These are phyloP conservation scores for Zymoseptoria crescenta DNA, from an alignment of 2,329 filamentous ascomycete genomes.

Conservation along the genomic window DNA sequence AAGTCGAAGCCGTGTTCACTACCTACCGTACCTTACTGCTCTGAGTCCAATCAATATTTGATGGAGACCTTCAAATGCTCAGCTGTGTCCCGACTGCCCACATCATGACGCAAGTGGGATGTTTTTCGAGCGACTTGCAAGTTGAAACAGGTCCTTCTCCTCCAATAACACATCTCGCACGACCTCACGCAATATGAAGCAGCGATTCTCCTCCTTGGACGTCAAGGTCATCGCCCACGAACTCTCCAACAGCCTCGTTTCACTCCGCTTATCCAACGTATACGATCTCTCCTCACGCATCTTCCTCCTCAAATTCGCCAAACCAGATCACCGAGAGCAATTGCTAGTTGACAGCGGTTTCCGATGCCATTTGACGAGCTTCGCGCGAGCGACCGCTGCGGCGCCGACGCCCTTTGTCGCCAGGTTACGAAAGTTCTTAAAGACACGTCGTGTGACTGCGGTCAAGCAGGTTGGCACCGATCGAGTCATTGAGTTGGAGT, in stretches of 20 bases:
- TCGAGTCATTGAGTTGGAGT: conserved; percentile 82
- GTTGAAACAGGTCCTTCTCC: background rate
- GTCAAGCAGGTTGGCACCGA: conserved; percentile 87
- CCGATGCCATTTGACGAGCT: conserved; percentile 87
- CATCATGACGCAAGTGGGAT: background rate
- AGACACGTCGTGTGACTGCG: conserved; percentile 73
- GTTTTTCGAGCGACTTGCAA: background rate
- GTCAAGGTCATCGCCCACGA: conserved; percentile 88
- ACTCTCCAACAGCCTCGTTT: conserved; percentile 67
- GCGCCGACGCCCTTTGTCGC: conserved; percentile 80
- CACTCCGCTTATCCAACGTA: conserved; percentile 80
- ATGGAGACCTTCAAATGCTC: background rate
- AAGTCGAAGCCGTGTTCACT: background rate
- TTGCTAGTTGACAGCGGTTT: conserved; percentile 92
- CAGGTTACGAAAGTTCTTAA: conserved; percentile 77
- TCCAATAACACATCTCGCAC: background rate
- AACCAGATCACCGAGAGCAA: conserved; percentile 81
- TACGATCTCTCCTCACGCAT: conserved; percentile 96
- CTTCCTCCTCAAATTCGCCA: conserved; percentile 89
- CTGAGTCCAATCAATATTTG: background rate
- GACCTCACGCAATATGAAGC: conserved; percentile 54
- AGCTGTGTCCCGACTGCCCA: background rate
- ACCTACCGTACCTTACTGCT: too few species aligned
- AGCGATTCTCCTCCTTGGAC: conserved; percentile 70
- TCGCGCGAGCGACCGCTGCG: conserved; percentile 76